Evolutionary conservation across 2,329 filamentous ascomycete genomes (phyloP), one percentile per base, ranked within the genome.

Genomic region (Curvularia sp.): DNA sequence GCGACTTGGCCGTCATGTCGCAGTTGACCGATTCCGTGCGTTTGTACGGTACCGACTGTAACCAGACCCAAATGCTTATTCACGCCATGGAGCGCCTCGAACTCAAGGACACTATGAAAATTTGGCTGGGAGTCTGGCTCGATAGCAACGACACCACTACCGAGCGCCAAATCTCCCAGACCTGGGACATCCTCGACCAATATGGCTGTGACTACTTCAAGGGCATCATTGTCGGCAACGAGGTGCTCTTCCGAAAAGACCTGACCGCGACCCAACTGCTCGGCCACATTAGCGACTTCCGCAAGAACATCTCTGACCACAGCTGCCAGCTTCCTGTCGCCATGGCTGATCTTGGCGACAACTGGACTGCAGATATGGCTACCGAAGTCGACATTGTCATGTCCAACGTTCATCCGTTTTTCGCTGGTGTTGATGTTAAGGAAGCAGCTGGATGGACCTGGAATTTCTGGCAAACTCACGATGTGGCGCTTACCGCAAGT

Each of bases 391-490:
- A 98, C 76, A 88, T 91, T 70, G 88, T 98, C 77, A 97, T 98
- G 93, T 90, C 92, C 67, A 98, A 98, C 74, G 91, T 98, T 53
- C 95, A 98, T 74, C 94, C 95, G 0, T 97, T 98, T 83, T 98
- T 98, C 73, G 90, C 89, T 0, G 94, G 94, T 46, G 87, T 92
- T 12, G 80, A 84, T 0, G 89, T 87, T 2, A 80, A 85, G 2
- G 75, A 84, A 1, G 92, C 92, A 0, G 89, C 93, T 0, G 79
- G 74, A 7, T 98, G 94, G 94, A 96, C 94, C 0, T 91, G 83
- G 79, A 78, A 78, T 15, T 98, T 97, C 79, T 98, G 93, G 90
- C 79, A 89, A 43, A 80, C 77, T 9, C 83, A 93, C 56, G 89
- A 94, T 66, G 84, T 87, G 0, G 64, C 77, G 0, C 84, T 92